Conservation (phyloP, 495 filamentous ascomycete species). For the Chaetomium tenue region DNA sequence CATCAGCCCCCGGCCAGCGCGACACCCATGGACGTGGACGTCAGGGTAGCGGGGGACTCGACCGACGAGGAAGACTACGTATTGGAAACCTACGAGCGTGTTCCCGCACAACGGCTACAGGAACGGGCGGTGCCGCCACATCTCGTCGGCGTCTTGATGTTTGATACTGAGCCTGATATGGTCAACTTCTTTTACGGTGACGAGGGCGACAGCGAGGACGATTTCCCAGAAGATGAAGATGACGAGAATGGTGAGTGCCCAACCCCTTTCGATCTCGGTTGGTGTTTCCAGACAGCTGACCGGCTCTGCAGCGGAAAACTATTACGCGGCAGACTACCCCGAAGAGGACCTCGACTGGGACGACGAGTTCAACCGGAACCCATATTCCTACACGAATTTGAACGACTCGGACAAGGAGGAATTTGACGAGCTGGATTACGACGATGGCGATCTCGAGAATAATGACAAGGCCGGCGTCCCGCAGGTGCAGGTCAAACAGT, state of each 20-base stretch:
- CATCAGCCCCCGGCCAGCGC: neutral
- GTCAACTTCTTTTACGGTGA: constrained; percentile 52
- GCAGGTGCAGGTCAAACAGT: neutral
- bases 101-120: constrained; percentile 47
- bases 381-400: constrained; percentile 46
- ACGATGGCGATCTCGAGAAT: constrained; percentile 17
- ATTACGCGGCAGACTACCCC: constrained; percentile 55
- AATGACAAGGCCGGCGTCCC: neutral
- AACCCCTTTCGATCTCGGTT: neutral
- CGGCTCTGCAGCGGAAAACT: constrained; percentile 49
- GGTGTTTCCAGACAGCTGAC: constrained; percentile 9
- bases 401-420: constrained; percentile 51
- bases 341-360: constrained; percentile 57
- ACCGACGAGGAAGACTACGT: constrained; percentile 53
- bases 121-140: constrained; percentile 38
- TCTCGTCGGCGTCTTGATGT: constrained; percentile 50
- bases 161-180: constrained; percentile 52
- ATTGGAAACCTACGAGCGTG: constrained; percentile 53
- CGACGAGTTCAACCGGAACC: constrained; percentile 49
- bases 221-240: constrained; percentile 53
- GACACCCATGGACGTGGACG: constrained; percentile 29
- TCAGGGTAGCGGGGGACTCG: constrained; percentile 26
- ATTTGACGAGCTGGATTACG: constrained; percentile 33
- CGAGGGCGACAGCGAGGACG: constrained; percentile 46
- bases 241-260: constrained; percentile 53